Base-by-base conservation (phyloP, 2,329 filamentous ascomycete genomes). In the Claviceps spartinae region DNA sequence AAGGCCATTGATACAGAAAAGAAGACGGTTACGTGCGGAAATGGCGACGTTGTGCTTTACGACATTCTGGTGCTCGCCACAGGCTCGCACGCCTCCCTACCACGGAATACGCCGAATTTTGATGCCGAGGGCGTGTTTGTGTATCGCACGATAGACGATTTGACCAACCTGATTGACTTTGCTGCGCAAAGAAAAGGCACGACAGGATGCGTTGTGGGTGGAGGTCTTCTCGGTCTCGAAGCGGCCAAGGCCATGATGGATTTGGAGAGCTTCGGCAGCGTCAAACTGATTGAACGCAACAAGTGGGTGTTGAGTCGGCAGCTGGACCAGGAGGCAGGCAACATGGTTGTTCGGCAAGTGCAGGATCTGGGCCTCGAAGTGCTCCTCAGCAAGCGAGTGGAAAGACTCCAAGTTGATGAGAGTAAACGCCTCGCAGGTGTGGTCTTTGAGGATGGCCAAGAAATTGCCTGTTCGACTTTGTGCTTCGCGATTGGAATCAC, bases 161-260 rank as follows among this genome's bases (percentile, higher is more conserved):
- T 95, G 38, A 75, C 89, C 62, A 78, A 75, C 44, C 76, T 95
- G 4, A 94, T 95, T 52, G 71, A 75, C 1, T 95, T 85, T 62
- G 81, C 87, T 0, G 74, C 79, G 1, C 71, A 73, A 11, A 78
- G 80, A 51, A 85, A 81, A 58, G 86, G 81, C 4, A 80, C 82
- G 2, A 77, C 78, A 2, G 88, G 86, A 0, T 78, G 82, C 4
- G 88, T 93, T 0, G 86, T 95, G 3, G 89, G 89, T 24, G 89
- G 89, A 50, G 89, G 89, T 1, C 67, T 96, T 24, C 74, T 95
- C 0, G 89, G 89, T 0, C 77, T 96, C 0, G 89, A 95, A 69
- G 89, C 89, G 2, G 89, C 88, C 37, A 93, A 95, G 61, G 89
- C 89, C 2, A 89, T 95, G 86, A 83, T 90, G 72, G 88, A 95